Evolutionary conservation across 352 stramenopile genomes (phyloP), one percentile per base, ranked within the genome.

Genomic region (Globisporangium apiculatum): DNA sequence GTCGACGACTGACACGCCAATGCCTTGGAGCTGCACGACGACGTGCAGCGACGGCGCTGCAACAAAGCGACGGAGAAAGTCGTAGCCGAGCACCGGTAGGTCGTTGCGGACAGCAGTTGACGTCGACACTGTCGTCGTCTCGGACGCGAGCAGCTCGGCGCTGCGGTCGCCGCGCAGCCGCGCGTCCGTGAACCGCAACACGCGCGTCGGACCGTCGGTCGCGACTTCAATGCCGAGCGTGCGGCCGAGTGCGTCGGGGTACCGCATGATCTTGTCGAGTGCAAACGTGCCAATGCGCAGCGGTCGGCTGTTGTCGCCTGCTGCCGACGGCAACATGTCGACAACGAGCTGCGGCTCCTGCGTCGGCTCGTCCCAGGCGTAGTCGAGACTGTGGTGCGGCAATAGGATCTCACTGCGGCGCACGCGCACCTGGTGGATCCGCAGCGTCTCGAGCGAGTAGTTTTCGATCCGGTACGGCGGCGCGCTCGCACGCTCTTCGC

Each of bases 401-500:
- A 95, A 65, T 38, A 95, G 56, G 57, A 94, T 91, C 45, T 95
- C 86, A 66, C 83, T 93, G 43, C 76, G 79, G 37, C 82, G 79
- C 3, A 95, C 86, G 31, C 81, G 72, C 40, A 88, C 76, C 61
- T 94, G 86, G 41, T 95, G 84, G 24, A 91, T 82, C 49, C 86
- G 84, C 51, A 95, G 72, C 17, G 86, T 95, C 64, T 95, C 86
- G 15, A 95, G 61, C 35, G 86, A 95, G 66, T 91, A 95, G 46
- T 95, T 95, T 40, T 95, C 86, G 40, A 95, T 80, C 17, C 86
- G 84, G 61, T 94, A 95, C 37, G 86, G 86, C 4, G 86, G 84
- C 5, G 76, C 80, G 55, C 74, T 89, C 6, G 78, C 86, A 36
- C 67, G 84, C 62, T 93, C 83, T 68, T 92, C 83, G 24, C 79